Percentiles rank a stretch among this genome's conserved stretches.
These are phyloP conservation scores for Croton setiger DNA, from an alignment of 441 rosid genomes.

Conservation along the genomic window DNA sequence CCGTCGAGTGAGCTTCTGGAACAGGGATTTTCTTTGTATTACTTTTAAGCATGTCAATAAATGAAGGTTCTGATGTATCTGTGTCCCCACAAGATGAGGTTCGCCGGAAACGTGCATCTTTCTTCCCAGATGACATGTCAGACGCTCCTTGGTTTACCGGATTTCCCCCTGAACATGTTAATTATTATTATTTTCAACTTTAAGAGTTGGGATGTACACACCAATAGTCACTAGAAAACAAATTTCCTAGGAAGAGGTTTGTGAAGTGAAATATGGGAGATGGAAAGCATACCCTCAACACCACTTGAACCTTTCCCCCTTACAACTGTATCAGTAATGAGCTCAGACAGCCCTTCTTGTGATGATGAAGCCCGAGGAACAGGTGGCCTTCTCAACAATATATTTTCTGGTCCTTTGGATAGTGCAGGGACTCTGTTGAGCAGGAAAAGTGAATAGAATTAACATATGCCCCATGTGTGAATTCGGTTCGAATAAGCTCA, in stretches of 20 bases:
- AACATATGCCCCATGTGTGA: too few relatives aligned
- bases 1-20: conserved; percentile 22
- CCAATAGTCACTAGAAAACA: background rate
- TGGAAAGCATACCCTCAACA: conserved; percentile 9
- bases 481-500: too few relatives aligned
- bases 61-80: conserved; percentile 44
- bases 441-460: too few relatives aligned
- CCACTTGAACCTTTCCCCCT: conserved; percentile 12
- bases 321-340: conserved; percentile 15
- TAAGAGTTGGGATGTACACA: conserved; percentile 26
- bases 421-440: conserved; percentile 26
- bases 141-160: background rate
- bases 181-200: background rate
- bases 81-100: conserved; percentile 40
- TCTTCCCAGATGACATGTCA: conserved; percentile 29
- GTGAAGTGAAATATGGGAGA: background rate
- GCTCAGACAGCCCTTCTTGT: conserved; percentile 29
- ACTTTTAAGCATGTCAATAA: conserved; percentile 51
- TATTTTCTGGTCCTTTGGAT: conserved; percentile 30
- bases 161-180: conserved; percentile 13
- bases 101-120: conserved; percentile 32
- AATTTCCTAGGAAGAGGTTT: too few relatives aligned
- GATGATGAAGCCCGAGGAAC: conserved; percentile 29
- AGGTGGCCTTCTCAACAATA: conserved; percentile 33
- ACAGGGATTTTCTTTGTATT: conserved; percentile 24